phyloP scores from a whole-genome alignment of 2,329 filamentous ascomycete genomes.

The Emericellopsis atlantica region DNA sequence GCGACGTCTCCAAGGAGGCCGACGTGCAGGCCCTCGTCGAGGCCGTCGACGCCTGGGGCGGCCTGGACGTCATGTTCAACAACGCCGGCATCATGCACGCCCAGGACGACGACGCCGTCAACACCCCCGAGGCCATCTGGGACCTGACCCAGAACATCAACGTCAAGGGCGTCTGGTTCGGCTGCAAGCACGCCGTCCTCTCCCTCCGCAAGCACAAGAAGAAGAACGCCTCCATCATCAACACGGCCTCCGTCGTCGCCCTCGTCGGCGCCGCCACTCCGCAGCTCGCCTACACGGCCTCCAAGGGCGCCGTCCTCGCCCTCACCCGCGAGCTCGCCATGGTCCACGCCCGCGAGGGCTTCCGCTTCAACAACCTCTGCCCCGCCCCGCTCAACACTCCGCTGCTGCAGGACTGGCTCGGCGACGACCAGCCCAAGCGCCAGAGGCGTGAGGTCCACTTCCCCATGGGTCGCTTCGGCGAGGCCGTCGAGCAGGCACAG shows the following conservation, averaged over 20 bases:
- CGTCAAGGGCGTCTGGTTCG: slow-evolving; percentile 97
- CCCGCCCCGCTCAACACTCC: slow-evolving; percentile 88
- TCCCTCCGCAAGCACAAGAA: slow-evolving; percentile 71
- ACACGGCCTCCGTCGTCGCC: slow-evolving; percentile 82
- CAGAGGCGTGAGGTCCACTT: slow-evolving; percentile 79
- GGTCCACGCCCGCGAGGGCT: slow-evolving; percentile 80
- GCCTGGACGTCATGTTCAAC: slow-evolving; percentile 89
- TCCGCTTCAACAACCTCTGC: slow-evolving; percentile 82
- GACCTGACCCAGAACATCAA: slow-evolving; percentile 89
- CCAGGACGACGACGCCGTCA: slow-evolving; percentile 64
- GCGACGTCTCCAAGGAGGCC: slow-evolving; percentile 77
- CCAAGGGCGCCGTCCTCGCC: slow-evolving; percentile 84
- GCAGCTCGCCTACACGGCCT: slow-evolving; percentile 85
- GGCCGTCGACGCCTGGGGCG: slow-evolving; percentile 70
- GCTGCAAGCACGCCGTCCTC: slow-evolving; percentile 81
- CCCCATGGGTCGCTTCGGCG: slow-evolving; percentile 76
- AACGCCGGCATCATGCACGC: slow-evolving; percentile 96
- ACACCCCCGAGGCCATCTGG: slow-evolving; percentile 85
- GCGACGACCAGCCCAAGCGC: slow-evolving; percentile 73
- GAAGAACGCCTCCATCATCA: slow-evolving; percentile 72
- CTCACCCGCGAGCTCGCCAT: slow-evolving; percentile 85
- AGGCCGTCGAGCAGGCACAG: slow-evolving; percentile 88
- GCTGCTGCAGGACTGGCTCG: slow-evolving; percentile 85
- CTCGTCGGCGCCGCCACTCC: slow-evolving; percentile 79
- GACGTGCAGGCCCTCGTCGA: slow-evolving; percentile 67